phyloP scores from a whole-genome alignment of 208 protist genomes.

The Trypanosoma conorhini region DNA sequence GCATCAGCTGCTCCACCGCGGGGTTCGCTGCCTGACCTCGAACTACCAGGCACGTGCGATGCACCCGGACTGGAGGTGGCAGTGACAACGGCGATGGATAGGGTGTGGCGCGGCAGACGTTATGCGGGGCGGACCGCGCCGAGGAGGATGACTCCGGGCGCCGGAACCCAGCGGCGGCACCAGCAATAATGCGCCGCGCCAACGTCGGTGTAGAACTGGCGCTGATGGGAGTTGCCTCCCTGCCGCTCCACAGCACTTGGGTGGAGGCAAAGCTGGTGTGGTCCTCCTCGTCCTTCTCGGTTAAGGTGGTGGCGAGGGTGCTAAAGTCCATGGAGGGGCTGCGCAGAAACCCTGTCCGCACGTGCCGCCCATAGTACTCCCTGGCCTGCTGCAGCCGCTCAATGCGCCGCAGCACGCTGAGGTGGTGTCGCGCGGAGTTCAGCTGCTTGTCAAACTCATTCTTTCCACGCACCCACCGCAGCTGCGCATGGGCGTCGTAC shows the following conservation, averaged over 20 bases:
- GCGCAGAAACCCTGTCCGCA: not conserved
- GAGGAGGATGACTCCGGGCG: not conserved
- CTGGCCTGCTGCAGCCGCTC: not conserved
- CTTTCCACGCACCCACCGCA: conserved; percentile 8
- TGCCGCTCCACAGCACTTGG: not conserved
- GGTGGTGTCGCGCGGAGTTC: conserved; percentile 3
- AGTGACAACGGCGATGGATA: not conserved
- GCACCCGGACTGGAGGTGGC: not conserved
- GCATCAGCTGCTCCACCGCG: not conserved
- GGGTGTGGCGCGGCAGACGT: not conserved
- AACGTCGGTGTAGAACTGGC: not conserved
- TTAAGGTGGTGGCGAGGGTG: not conserved
- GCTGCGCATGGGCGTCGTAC: too few species aligned
- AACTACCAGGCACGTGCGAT: conserved; percentile 9
- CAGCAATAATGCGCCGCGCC: not conserved
- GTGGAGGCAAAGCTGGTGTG: not conserved
- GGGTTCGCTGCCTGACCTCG: not conserved
- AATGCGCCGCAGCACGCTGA: not conserved
- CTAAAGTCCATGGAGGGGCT: not conserved
- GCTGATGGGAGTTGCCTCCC: not conserved
- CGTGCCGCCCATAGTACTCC: not conserved
- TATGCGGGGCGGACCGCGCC: not conserved
- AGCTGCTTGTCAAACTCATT: conserved; percentile 40
- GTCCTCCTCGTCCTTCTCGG: not conserved
- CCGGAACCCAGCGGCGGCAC: not conserved